Evolutionary conservation across 2,329 filamentous ascomycete genomes (phyloP).

Genomic region (Xylaria sp.): DNA sequence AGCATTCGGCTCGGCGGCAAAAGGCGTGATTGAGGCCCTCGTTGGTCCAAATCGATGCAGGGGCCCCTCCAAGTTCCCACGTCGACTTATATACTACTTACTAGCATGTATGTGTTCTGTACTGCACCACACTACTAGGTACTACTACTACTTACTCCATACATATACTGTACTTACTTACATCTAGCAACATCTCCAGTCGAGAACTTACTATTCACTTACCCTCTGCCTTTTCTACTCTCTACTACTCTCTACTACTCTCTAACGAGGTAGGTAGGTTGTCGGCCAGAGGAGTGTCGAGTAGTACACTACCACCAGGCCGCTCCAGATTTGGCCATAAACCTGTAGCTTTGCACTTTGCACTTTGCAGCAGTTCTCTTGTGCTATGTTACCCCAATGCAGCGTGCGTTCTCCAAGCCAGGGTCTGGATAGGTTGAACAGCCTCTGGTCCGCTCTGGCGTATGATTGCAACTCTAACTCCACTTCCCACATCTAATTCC

Average conservation of each 20-base stretch:
- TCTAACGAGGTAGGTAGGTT: too few relatives aligned
- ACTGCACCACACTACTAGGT: too few relatives aligned
- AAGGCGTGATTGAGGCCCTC: slow-evolving; percentile 45
- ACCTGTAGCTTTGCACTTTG: too few relatives aligned
- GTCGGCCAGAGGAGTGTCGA: neutral
- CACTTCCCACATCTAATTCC: slow-evolving; percentile 32
- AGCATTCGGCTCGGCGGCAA: slow-evolving; percentile 49
- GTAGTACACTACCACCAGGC: too few relatives aligned
- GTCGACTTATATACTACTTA: slow-evolving; percentile 1
- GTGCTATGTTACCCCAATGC: slow-evolving; percentile 27
- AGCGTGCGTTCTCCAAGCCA: slow-evolving; percentile 16
- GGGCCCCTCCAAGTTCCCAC: slow-evolving; percentile 36
- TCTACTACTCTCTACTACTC: too few relatives aligned
- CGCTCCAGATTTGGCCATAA: neutral
- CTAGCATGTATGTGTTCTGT: neutral
- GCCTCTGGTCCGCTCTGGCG: slow-evolving; percentile 13
- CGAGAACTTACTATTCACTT: too few relatives aligned
- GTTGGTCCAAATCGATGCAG: slow-evolving; percentile 43
- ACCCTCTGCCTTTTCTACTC: neutral
- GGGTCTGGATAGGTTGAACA: slow-evolving; percentile 27
- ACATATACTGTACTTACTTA: neutral
- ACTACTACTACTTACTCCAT: neutral
- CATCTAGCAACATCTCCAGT: too few relatives aligned
- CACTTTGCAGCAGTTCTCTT: slow-evolving; percentile 24
- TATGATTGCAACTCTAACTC: slow-evolving; percentile 31